phyloP scores from a whole-genome alignment of 306 rosid genomes.

The Acacia crassicarpa region DNA sequence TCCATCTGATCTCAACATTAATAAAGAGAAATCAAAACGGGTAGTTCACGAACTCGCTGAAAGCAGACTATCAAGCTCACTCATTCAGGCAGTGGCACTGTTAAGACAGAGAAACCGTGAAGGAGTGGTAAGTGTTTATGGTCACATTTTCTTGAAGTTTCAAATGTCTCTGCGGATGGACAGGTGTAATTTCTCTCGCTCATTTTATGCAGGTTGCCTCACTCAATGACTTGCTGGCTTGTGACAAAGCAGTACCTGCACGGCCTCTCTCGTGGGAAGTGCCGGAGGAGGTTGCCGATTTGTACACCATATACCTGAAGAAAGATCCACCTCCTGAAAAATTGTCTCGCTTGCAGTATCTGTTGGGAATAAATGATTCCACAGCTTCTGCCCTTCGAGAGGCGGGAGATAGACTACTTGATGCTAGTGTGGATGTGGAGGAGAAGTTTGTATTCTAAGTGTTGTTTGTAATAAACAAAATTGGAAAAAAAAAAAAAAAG shows the following conservation, averaged over 20 bases:
- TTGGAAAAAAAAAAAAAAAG: not conserved
- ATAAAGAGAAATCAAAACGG: constrained; percentile 68
- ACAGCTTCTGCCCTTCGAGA: constrained; percentile 69
- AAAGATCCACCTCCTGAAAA: constrained; percentile 77
- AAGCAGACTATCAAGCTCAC: constrained; percentile 76
- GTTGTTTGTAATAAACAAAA: constrained; percentile 22
- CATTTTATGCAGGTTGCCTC: constrained; percentile 48
- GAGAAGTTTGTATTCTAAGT: constrained; percentile 81
- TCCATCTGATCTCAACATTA: constrained; percentile 82
- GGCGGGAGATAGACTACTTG: constrained; percentile 58
- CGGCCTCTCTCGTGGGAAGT: constrained; percentile 47
- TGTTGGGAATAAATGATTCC: constrained; percentile 81
- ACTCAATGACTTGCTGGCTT: constrained; percentile 51
- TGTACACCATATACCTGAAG: constrained; percentile 64
- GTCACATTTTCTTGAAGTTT: constrained; percentile 6
- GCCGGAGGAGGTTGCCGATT: constrained; percentile 84
- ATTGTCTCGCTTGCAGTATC: constrained; percentile 77
- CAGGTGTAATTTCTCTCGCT: not conserved
- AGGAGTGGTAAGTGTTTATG: constrained; percentile 69
- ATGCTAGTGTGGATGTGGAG: constrained; percentile 62
- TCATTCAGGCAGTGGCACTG: constrained; percentile 87
- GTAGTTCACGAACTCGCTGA: constrained; percentile 74
- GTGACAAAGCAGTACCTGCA: constrained; percentile 52
- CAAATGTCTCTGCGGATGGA: constrained; percentile 12
- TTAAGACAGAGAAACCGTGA: constrained; percentile 76